Evolutionary conservation across 805 yeast species (phyloP).

Genomic region (Yamadazyma sp.): DNA sequence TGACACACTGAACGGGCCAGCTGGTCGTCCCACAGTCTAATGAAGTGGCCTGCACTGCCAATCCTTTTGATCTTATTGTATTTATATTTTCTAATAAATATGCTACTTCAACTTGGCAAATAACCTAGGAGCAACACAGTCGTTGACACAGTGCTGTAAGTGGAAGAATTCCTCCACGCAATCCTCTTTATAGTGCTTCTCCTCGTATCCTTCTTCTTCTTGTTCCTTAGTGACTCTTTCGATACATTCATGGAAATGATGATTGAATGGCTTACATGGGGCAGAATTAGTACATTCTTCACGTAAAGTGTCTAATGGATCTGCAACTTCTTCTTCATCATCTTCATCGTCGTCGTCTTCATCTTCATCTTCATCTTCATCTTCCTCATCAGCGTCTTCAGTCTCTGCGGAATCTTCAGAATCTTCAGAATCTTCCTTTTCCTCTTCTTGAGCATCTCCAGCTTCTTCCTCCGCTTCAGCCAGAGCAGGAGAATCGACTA

Average conservation of each 20-base stretch:
- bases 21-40: too few relatives aligned
- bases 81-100: conserved; percentile 2
- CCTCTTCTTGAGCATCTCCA: conserved; percentile 15
- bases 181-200: conserved; percentile 85
- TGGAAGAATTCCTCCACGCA: conserved; percentile 98
- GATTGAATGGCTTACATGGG: conserved; percentile 70
- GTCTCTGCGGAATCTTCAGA: conserved; percentile 24
- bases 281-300: conserved; percentile 66
- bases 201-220: conserved; percentile 82
- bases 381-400: conserved; percentile 37
- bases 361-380: conserved; percentile 52
- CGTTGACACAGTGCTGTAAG: conserved; percentile 88
- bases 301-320: conserved; percentile 38
- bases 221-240: conserved; percentile 89
- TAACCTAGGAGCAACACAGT: conserved; percentile 87
- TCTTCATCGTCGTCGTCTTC: conserved; percentile 66
- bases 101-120: conserved; percentile 78
- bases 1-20: too few relatives aligned
- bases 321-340: conserved; percentile 65
- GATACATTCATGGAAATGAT: conserved; percentile 91
- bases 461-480: conserved; percentile 11
- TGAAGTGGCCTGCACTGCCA: too few relatives aligned
- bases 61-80: not conserved
- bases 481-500: conserved; percentile 14
- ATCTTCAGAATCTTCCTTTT: conserved; percentile 10